Base-by-base conservation (phyloP, 306 rosid genomes). In the Parietaria judaica region DNA sequence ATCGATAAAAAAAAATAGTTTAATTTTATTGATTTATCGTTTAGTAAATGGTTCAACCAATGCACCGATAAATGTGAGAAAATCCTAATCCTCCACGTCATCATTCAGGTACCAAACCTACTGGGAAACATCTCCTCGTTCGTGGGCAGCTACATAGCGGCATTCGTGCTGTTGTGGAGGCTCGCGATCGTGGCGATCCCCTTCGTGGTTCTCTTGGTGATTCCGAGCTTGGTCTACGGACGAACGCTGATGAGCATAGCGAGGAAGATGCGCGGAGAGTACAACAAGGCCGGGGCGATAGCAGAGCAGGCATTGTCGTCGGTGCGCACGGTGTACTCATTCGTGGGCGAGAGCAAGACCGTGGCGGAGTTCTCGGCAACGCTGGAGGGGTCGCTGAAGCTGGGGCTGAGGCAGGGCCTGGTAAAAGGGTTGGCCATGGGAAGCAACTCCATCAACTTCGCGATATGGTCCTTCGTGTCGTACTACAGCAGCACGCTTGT, bases 361-460 rank as follows among this genome's bases (percentile, higher is more conserved):
- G 77, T 72, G 4, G 31, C 63, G 13, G 84, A 86, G 66, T 92
- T 82, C 81, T 84, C 98, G 50, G 51, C 74, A 6, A 88, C 98
- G 38, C 63, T 92, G 8, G 76, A 88, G 69, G 81, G 79, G 0
- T 83, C 95, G 0, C 90, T 80, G 6, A 78, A 74, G 72, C 59
- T 92, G 51, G 98, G 98, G 0, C 15, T 92, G n/a, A 88, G 68
- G 64, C 98, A 92, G 65, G 98, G 98, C 1, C 56, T 88, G 12
- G 95, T 95, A 3, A 92, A 92, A 77, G 98, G 98, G 6, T 76
- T 92, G 59, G 98, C 96, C 41, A 74, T 88, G 3, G 98, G 98
- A 73, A 92, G 98, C 75, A 85, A 84, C 59, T 92, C 95, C 15
- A 10, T 92, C 11, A 89, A 83, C 3, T 92, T 88, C 39, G 98